phyloP scores from a whole-genome alignment of 2,329 filamentous ascomycete species.

The Ciborinia camelliae region DNA sequence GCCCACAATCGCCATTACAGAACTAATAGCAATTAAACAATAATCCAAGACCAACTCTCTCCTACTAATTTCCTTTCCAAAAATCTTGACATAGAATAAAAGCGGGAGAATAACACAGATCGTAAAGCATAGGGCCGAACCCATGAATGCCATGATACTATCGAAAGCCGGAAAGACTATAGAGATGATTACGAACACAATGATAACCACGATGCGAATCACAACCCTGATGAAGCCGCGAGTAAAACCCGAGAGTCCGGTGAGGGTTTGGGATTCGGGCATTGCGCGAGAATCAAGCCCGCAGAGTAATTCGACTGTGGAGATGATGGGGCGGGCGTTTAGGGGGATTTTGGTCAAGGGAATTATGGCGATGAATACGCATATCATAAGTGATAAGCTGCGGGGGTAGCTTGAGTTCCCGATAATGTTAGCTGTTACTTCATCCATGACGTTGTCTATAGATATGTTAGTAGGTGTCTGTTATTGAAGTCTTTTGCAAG shows the following conservation, averaged over 20 bases:
- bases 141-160: constrained; percentile 72
- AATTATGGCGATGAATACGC: constrained; percentile 85
- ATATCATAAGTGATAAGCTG: constrained; percentile 72
- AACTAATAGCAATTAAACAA: constrained; percentile 65
- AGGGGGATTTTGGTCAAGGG: constrained; percentile 93
- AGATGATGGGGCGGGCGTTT: constrained; percentile 82
- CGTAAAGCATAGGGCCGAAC: constrained; percentile 84
- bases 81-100: constrained; percentile 87
- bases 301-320: constrained; percentile 75
- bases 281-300: constrained; percentile 53
- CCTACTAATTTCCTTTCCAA: constrained; percentile 64
- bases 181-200: constrained; percentile 74
- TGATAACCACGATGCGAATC: constrained; percentile 63
- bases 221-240: constrained; percentile 56
- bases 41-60: constrained; percentile 66
- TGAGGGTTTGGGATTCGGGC: constrained; percentile 45
- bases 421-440: constrained; percentile 89
- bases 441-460: constrained; percentile 61
- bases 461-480: neutral
- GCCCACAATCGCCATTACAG: constrained; percentile 67
- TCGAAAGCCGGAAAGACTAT: constrained; percentile 67
- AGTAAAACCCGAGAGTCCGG: constrained; percentile 55
- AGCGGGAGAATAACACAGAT: constrained; percentile 91
- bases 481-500: neutral
- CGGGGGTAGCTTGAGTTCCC: constrained; percentile 69